Base-by-base conservation (phyloP, 108 stramenopile genomes). In the Bacterosira constricta region DNA sequence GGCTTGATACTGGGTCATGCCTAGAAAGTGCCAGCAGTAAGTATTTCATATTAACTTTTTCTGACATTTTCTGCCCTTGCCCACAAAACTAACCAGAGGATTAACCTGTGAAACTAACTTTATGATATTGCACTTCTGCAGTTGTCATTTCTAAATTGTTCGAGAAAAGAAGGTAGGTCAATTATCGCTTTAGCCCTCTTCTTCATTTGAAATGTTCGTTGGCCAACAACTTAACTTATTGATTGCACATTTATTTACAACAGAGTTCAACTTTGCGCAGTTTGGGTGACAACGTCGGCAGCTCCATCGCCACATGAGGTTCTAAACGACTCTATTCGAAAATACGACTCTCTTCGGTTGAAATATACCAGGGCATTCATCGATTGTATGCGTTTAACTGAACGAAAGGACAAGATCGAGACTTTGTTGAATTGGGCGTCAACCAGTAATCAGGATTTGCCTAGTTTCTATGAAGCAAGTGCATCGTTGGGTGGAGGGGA, bases 281-380 rank as follows among this genome's bases (percentile, higher is more conserved):
- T 91, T n/a, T 95, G 94, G 94, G 88, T 95, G 5, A 90, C 94
- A 18, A 92, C 81, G 27, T 62, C 83, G 8, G 38, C 85, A 12
- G 58, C 85, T 2, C 84, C 82, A 21, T 84, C 90, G 8, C 86
- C 94, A 3, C 90, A 90, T 64, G 88, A 92, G 57, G 67, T 79
- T 17, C 44, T 95, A 21, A 95, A 95, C 66, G 85, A 84, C 49
- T 71, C 86, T 20, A 69, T 85, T 17, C 79, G 94, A 17, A 95
- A 95, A 65, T 95, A 90, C 51, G 94, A 95, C 52, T 63, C 80
- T 27, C 72, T 95, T 27, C 85, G 94, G 2, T 73, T 85, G 38
- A 95, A 95, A 56, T 95, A 95, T 50, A 82, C 88, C 20, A 55
- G 50, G 13, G 91, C 91, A 23, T 93, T 79, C 66, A 38, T 93